phyloP scores from a whole-genome alignment of 805 yeast species.

The Metschnikowia shivogae region DNA sequence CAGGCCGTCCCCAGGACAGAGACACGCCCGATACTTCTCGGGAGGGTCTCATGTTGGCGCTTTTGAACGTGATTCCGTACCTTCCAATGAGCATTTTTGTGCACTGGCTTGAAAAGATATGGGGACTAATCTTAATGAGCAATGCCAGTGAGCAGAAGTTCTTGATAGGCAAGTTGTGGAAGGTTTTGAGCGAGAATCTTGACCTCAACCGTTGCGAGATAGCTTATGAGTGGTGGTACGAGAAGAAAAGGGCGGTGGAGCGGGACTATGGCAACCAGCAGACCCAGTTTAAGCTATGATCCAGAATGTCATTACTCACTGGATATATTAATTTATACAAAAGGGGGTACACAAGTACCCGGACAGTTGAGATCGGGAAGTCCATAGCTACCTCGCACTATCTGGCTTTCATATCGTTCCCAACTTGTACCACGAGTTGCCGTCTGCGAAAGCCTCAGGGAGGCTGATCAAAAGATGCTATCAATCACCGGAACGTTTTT shows the following conservation, averaged over 20 bases:
- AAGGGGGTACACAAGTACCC: background rate
- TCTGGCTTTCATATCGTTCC: too few species aligned
- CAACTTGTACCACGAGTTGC: too few species aligned
- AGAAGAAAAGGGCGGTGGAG: conserved; percentile 16
- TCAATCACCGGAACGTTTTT: too few species aligned
- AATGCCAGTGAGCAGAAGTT: conserved; percentile 34
- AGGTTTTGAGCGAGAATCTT: conserved; percentile 50
- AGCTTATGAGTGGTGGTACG: conserved; percentile 65
- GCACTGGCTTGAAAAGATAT: conserved; percentile 46
- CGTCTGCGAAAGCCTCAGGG: too few species aligned
- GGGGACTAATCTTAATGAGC: conserved; percentile 31
- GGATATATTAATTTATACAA: conserved; percentile 1
- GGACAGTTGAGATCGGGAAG: too few species aligned
- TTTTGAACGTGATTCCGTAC: conserved; percentile 52
- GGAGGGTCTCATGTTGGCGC: conserved; percentile 44
- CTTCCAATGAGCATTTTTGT: conserved; percentile 40
- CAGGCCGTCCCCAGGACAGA: conserved; percentile 13
- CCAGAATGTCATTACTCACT: background rate
- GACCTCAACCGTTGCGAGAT: conserved; percentile 53
- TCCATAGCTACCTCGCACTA: too few species aligned
- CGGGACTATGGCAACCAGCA: conserved; percentile 4
- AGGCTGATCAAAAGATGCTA: too few species aligned
- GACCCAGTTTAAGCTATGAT: conserved; percentile 8
- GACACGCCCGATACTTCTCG: conserved; percentile 38
- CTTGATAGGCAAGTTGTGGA: conserved; percentile 47